Percentiles rank a stretch among this genome's conserved stretches.
phyloP scores from a whole-genome alignment of 148 eudicot genomes.

The Euryodendron excelsum region DNA sequence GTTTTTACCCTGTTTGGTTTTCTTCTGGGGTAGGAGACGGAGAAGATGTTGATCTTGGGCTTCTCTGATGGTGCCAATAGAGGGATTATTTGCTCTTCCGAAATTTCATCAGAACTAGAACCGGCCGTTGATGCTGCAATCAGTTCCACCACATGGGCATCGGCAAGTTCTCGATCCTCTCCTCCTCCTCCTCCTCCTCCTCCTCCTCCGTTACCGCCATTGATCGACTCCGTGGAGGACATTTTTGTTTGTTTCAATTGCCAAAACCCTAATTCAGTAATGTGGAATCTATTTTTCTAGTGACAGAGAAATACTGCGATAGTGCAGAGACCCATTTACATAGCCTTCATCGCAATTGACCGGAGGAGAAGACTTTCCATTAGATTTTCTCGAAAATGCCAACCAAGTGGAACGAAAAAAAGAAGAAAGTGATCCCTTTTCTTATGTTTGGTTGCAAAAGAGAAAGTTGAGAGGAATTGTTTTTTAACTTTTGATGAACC shows the following conservation, averaged over 20 bases:
- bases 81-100: constrained; percentile 41
- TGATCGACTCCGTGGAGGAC: constrained; percentile 25
- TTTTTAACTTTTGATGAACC: no score
- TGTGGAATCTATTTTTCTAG: not conserved
- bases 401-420: no score
- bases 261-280: not conserved
- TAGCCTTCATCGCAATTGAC: not conserved
- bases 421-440: no score
- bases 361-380: not conserved
- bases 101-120: constrained; percentile 16
- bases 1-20: constrained; percentile 33
- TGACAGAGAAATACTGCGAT: not conserved
- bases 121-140: constrained; percentile 11
- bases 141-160: constrained; percentile 28
- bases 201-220: constrained; percentile 11
- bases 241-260: not conserved
- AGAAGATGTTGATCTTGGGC: constrained; percentile 57
- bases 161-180: constrained; percentile 8
- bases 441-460: no score
- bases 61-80: constrained; percentile 32
- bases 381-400: no score
- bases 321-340: not conserved
- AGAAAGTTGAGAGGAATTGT: no score
- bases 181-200: constrained; percentile 11
- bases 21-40: constrained; percentile 41